Evolutionary conservation across 805 yeast species (phyloP).

Genomic region (Saitoella complicata): DNA sequence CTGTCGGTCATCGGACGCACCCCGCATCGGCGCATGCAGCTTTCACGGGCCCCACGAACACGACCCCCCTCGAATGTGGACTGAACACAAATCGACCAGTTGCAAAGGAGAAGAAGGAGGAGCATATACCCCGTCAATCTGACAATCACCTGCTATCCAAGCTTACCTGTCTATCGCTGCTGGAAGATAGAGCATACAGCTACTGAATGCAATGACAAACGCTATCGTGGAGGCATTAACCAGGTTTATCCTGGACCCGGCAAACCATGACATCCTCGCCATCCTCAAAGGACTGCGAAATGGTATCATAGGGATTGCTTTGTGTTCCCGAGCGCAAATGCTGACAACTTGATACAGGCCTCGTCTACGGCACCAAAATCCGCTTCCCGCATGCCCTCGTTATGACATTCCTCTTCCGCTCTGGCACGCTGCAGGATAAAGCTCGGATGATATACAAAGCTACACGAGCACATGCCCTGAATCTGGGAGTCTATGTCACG

Average conservation of each 20-base stretch:
- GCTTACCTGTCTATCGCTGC: too few species aligned
- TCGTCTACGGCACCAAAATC: slow-evolving; percentile 45
- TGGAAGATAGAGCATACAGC: too few species aligned
- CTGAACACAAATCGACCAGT: too few species aligned
- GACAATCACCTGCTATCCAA: too few species aligned
- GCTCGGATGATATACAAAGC: slow-evolving; percentile 32
- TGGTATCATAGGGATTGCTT: slow-evolving; percentile 13
- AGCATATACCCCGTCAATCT: too few species aligned
- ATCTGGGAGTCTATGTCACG: slow-evolving; percentile 40
- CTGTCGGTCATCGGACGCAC: too few species aligned
- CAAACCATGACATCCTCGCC: slow-evolving; percentile 22
- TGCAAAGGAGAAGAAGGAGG: too few species aligned
- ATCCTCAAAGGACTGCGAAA: slow-evolving; percentile 28
- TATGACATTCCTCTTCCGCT: slow-evolving; percentile 38
- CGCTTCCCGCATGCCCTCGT: slow-evolving; percentile 51
- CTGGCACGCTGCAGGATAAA: slow-evolving; percentile 34
- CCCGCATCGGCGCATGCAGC: too few species aligned
- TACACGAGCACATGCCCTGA: slow-evolving; percentile 38
- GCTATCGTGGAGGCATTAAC: too few species aligned
- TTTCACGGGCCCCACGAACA: too few species aligned
- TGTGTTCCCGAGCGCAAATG: slow-evolving; percentile 12
- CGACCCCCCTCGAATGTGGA: too few species aligned
- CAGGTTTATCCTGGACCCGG: slow-evolving; percentile 17
- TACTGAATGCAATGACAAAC: too few species aligned
- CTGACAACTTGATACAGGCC: slow-evolving; percentile 23